Evolutionary conservation across 2,329 filamentous ascomycete genomes (phyloP), one percentile per base, ranked within the genome.

Genomic region (Fusarium udum): DNA sequence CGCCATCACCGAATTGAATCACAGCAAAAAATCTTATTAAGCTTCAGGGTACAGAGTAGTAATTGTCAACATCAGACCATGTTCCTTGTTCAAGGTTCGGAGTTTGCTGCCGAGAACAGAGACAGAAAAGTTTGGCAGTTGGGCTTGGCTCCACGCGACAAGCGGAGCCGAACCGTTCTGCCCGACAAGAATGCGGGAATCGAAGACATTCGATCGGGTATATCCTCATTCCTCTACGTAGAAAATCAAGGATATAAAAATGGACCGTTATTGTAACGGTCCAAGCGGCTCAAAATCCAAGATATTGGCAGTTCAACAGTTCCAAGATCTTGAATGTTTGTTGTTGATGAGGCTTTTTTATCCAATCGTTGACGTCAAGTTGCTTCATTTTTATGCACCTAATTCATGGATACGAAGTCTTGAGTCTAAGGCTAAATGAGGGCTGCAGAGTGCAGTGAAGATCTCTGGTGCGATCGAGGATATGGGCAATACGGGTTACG

Each of bases 11-110:
- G 28, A 43, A 20, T n/a, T 39, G 9, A 28, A 39, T 22, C 32
- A n/a, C n/a, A 20, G 28, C 10, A 24, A 22, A 53, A 28, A 28
- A 34, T 31, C 3, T 10, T 34, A 24, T 48, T 24, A 24, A 32
- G 20, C 65, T 69, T 13, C 14, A 69, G 67, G 65, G 67, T 69
- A 69, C 14, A 69, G 67, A 59, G 67, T 69, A 69, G n/a, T 13
- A 36, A 8, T n/a, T 43, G n/a, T 26, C 32, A 36, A 20, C 26
- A 59, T 69, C 40, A 46, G 53, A 69, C 24, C 67, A 69, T 64
- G 45, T 37, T 42, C 36, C n/a, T 34, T 42, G 34, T 46, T 46
- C 45, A 45, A 43, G 43, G 32, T 28, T 61, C 67, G 64, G 67
- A 45, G 34, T 42, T 22, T 40, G 20, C 32, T 69, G 64, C 67